Base-by-base conservation (phyloP, 179 eudicot species). In the Beta corolliflora region DNA sequence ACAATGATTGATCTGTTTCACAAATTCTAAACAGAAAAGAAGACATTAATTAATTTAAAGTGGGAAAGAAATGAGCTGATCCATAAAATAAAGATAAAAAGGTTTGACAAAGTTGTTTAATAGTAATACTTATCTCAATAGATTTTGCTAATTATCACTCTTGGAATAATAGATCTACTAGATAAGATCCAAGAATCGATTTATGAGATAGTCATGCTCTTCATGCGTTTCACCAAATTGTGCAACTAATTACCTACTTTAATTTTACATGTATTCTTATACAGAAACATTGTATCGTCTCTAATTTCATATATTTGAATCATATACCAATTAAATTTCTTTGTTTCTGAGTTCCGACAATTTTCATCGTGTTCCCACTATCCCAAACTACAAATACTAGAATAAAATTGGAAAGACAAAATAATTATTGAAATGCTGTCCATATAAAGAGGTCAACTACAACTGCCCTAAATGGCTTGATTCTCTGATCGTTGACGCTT, bases 401-500 rank as follows among this genome's bases (percentile, higher is more conserved):
- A 66, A 66, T 25, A 46, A 71, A 23, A n/a, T n/a, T 46, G 9
- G 31, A 50, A 50, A 71, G 4, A 5, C 5, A 11, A 11, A 45
- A 21, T 16, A 8, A 15, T 41, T 0, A 41, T 69, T 44, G 36
- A 12, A 68, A 68, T 31, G 21, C 15, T 68, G 72, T 68, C 21
- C 21, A 31, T 25, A 16, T 14, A 31, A 56, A 23, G 23, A 75
- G 66, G 45, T 56, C 63, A 75, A 75, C 46, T 9, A 29, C 77
- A 75, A 53, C 63, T 13, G 48, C 48, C 48, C 60, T 31, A 74
- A 55, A 54, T 11, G n/a, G 63, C 66, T 25, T 74, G 77, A 75
- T 56, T 55, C 78, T 31, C 23, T 56, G 11, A 16, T 31, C 48
- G 67, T 75, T 58, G 78, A 75, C 78, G 52, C 63, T 59, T 75